Evolutionary conservation across 257 asterid genomes (phyloP).

Genomic region (Solanum chmielewskii): DNA sequence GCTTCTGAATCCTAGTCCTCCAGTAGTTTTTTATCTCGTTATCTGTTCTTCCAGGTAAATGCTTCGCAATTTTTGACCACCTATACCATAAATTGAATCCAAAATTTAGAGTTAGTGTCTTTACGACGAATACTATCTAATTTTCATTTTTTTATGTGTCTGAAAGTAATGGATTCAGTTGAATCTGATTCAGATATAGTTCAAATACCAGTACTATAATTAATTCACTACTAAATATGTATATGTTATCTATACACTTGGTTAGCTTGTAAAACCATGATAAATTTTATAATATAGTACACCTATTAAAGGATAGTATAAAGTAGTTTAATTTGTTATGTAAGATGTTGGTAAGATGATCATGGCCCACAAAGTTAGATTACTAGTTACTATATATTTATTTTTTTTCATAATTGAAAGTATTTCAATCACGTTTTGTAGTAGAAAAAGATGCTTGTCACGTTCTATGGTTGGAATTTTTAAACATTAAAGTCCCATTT

Average conservation of each 20-base stretch:
- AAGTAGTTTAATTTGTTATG: background rate
- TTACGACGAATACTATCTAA: background rate
- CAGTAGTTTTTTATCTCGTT: slow-evolving; percentile 85
- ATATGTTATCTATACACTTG: background rate
- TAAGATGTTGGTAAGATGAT: background rate
- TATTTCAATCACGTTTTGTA: slow-evolving; percentile 1
- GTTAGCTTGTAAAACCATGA: background rate
- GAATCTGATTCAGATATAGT: background rate
- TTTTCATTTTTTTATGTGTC: background rate
- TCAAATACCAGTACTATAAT: background rate
- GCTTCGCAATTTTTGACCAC: slow-evolving; percentile 97
- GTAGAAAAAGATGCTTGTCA: slow-evolving; percentile 15
- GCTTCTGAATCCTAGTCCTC: slow-evolving; percentile 93
- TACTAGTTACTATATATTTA: background rate
- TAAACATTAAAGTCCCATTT: background rate
- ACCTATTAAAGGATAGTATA: background rate
- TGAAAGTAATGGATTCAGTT: background rate
- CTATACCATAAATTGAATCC: background rate
- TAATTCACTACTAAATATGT: background rate
- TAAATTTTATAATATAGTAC: background rate
- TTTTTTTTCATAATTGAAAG: background rate
- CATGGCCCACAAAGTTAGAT: background rate
- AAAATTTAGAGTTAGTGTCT: background rate
- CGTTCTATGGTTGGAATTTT: slow-evolving; percentile 41
- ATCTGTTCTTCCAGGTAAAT: slow-evolving; percentile 86